Evolutionary conservation across 805 yeast species (phyloP).

Genomic region (Kodamaea sagamina): DNA sequence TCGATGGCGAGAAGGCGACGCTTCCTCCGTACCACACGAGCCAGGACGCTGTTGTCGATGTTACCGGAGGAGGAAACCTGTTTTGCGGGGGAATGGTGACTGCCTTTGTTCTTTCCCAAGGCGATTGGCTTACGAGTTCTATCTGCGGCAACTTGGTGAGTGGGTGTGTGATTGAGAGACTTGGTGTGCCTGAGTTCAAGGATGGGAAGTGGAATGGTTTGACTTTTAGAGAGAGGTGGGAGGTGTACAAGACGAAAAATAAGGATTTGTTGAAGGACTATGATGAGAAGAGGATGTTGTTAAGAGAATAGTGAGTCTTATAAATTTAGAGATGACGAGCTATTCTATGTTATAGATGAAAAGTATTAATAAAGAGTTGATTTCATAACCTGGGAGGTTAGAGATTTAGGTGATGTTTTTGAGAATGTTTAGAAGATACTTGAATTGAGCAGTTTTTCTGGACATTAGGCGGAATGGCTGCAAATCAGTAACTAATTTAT

Average conservation of each 20-base stretch:
- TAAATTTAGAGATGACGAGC: no score
- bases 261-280: slow-evolving; percentile 5
- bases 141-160: slow-evolving; percentile 76
- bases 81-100: slow-evolving; percentile 50
- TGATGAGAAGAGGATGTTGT: slow-evolving; percentile 1
- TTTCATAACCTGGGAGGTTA: no score
- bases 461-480: no score
- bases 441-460: no score
- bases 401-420: no score
- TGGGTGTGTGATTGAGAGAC: slow-evolving; percentile 76
- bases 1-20: slow-evolving; percentile 37
- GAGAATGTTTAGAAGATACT: no score
- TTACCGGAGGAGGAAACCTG: slow-evolving; percentile 49
- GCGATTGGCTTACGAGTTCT: slow-evolving; percentile 55
- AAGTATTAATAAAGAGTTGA: no score
- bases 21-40: slow-evolving; percentile 73
- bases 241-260: slow-evolving; percentile 35
- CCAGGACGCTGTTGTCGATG: slow-evolving; percentile 39
- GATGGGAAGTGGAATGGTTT: slow-evolving; percentile 63
- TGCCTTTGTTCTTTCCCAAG: slow-evolving; percentile 52
- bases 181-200: slow-evolving; percentile 51
- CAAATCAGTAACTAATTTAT: no score
- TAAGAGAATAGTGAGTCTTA: background rate
- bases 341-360: no score
- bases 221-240: slow-evolving; percentile 46